Conservation (phyloP, 2,329 filamentous ascomycete genomes). For the Kalmusia sp. region DNA sequence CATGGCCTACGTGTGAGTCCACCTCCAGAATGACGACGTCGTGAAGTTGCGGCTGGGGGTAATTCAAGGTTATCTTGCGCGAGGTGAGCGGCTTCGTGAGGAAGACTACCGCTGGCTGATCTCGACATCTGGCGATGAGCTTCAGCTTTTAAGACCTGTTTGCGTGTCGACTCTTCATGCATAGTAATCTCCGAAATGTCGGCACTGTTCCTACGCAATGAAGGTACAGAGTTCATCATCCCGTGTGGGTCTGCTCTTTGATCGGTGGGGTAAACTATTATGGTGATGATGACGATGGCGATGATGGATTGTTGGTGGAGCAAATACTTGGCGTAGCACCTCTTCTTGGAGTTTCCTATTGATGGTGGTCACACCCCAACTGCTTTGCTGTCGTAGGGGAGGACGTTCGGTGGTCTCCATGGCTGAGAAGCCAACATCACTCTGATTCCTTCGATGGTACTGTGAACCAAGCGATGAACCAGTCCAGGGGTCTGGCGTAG, state of each 20-base stretch:
- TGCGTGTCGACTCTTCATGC: slow-evolving; percentile 47
- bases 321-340: slow-evolving; percentile 90
- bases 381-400: slow-evolving; percentile 58
- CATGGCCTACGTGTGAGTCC: slow-evolving; percentile 75
- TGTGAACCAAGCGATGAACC: slow-evolving; percentile 36
- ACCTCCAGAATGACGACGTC: slow-evolving; percentile 84
- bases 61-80: slow-evolving; percentile 36
- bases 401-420: slow-evolving; percentile 42
- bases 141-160: slow-evolving; percentile 52
- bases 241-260: slow-evolving; percentile 34
- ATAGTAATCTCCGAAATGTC: slow-evolving; percentile 40
- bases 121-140: slow-evolving; percentile 42
- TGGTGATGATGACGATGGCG: slow-evolving; percentile 75
- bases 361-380: slow-evolving; percentile 90
- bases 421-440: slow-evolving; percentile 34
- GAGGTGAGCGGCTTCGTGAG: not conserved
- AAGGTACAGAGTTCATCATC: slow-evolving; percentile 41
- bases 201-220: slow-evolving; percentile 47
- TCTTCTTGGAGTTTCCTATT: slow-evolving; percentile 89
- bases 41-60: slow-evolving; percentile 35
- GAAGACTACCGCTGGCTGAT: slow-evolving; percentile 10
- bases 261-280: slow-evolving; percentile 63
- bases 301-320: slow-evolving; percentile 82
- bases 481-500: slow-evolving; percentile 46
- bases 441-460: slow-evolving; percentile 45